These are phyloP conservation scores for Diplosphaera chodatii DNA, from an alignment of 139 green algal genomes.

Conservation along the genomic window DNA sequence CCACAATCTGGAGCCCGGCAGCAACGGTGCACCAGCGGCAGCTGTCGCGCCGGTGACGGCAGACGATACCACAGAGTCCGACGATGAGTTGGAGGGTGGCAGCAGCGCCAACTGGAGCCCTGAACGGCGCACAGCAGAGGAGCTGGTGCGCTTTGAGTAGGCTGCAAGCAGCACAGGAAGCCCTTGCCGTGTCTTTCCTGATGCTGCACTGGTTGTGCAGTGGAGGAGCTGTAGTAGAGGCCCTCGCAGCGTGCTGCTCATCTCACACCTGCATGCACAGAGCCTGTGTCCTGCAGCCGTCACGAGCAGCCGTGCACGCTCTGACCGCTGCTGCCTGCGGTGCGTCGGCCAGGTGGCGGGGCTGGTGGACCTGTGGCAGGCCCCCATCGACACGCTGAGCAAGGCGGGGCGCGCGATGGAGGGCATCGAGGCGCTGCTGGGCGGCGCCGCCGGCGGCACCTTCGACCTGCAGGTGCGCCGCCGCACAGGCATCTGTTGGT, in stretches of 20 bases:
- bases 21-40: neutral
- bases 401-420: slow-evolving; percentile 71
- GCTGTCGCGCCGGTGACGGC: neutral
- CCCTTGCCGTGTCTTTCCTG: no score
- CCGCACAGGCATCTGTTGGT: no score
- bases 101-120: slow-evolving; percentile 23
- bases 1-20: neutral
- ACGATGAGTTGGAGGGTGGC: slow-evolving; percentile 27
- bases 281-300: no score
- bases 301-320: no score
- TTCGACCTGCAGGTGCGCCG: slow-evolving; percentile 70
- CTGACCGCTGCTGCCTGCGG: no score
- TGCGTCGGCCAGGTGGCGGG: neutral
- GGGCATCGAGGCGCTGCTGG: slow-evolving; percentile 74
- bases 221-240: no score
- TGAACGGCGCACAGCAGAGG: slow-evolving; percentile 48
- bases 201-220: no score
- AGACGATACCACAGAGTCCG: neutral
- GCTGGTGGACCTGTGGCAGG: slow-evolving; percentile 47
- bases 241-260: no score
- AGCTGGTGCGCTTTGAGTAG: slow-evolving; percentile 41
- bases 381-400: slow-evolving; percentile 53
- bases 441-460: slow-evolving; percentile 30
- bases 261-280: no score
- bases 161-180: no score